Conservation (phyloP, 495 filamentous ascomycete species). For the Xylaria flabelliformis region DNA sequence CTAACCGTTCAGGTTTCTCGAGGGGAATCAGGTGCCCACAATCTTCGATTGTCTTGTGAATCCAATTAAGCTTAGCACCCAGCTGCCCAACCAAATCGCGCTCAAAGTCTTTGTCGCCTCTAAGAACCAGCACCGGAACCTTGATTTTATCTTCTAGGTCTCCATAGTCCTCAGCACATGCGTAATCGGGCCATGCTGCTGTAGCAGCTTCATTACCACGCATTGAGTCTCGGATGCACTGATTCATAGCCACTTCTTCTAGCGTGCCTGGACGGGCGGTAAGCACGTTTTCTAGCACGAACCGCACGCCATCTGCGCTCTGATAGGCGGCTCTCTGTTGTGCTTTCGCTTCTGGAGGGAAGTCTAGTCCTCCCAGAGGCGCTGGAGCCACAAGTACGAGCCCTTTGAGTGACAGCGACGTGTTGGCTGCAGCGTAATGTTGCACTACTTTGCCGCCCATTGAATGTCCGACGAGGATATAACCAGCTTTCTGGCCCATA, state of each 20-base stretch:
- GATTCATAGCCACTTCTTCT: not conserved
- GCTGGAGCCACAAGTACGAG: slow-evolving; percentile 11
- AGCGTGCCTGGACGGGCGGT: slow-evolving; percentile 2
- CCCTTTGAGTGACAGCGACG: slow-evolving; percentile 3
- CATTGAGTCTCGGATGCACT: slow-evolving; percentile 13
- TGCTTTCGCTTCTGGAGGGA: not conserved
- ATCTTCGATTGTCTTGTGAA: slow-evolving; percentile 3
- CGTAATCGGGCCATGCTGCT: slow-evolving; percentile 17
- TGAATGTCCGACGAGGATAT: slow-evolving; percentile 7
- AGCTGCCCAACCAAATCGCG: not conserved
- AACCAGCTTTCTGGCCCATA: not conserved
- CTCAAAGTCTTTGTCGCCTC: slow-evolving; percentile 17
- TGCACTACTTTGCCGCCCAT: slow-evolving; percentile 22
- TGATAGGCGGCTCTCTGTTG: slow-evolving; percentile 11
- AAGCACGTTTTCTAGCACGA: slow-evolving; percentile 9
- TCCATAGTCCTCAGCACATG: not conserved
- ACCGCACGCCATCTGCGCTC: not conserved
- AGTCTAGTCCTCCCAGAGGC: not conserved
- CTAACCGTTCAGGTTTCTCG: not conserved
- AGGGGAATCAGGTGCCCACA: slow-evolving; percentile 23
- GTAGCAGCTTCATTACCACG: slow-evolving; percentile 15
- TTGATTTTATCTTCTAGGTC: not conserved
- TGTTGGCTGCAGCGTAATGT: slow-evolving; percentile 2
- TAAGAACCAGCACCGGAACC: slow-evolving; percentile 13
- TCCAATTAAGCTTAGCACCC: not conserved